A percentile compares a stretch with the other conserved stretches of the same genome.
phyloP scores from a whole-genome alignment of 306 rosid genomes.

The Inga laurina region DNA sequence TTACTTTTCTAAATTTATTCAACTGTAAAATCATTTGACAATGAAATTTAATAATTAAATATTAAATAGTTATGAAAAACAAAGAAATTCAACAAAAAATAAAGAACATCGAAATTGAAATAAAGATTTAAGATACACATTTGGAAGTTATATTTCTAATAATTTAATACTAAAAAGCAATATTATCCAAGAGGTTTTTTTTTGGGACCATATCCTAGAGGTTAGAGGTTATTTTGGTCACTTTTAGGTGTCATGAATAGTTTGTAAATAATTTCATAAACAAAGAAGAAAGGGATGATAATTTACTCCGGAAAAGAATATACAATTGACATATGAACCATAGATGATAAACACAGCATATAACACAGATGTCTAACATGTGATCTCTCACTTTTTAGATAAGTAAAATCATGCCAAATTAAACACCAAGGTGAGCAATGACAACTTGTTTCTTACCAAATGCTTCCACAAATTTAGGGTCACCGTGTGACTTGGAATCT shows the following conservation, averaged over 20 bases:
- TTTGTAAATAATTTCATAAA: neutral
- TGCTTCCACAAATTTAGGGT: conserved; percentile 80
- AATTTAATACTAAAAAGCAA: neutral
- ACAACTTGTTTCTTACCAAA: conserved; percentile 63
- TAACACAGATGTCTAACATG: conserved; percentile 7
- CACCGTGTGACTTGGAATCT: conserved; percentile 82
- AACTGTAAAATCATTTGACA: neutral
- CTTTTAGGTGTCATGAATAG: neutral
- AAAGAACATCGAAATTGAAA: neutral
- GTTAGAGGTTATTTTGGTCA: neutral
- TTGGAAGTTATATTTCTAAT: neutral
- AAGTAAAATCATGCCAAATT: conserved; percentile 8
- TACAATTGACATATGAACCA: neutral
- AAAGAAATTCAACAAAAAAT: neutral
- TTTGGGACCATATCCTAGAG: no score
- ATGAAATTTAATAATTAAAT: neutral
- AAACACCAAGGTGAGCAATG: conserved; percentile 23
- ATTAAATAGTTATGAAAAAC: neutral
- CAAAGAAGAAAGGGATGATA: neutral
- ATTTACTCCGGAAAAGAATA: neutral
- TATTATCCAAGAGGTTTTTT: neutral
- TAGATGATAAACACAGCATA: conserved; percentile 6
- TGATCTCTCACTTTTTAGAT: conserved; percentile 14
- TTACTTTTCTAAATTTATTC: neutral
- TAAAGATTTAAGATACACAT: neutral